phyloP scores from a whole-genome alignment of 805 yeast species.

The Kodamaea kaohsiungensis region DNA sequence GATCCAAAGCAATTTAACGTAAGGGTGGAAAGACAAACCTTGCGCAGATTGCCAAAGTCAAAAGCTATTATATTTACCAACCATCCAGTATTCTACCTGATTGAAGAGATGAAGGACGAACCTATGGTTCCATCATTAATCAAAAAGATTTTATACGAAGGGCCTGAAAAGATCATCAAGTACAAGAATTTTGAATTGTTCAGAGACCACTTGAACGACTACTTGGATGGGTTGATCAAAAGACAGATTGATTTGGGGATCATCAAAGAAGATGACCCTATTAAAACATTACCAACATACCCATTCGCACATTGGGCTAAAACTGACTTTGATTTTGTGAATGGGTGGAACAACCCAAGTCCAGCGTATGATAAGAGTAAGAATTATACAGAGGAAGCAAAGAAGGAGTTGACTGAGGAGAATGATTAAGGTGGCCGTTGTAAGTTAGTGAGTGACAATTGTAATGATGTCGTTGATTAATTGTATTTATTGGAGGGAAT shows the following conservation, averaged over 20 bases:
- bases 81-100: constrained; percentile 75
- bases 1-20: constrained; percentile 60
- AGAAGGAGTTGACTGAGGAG: constrained; percentile 19
- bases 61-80: constrained; percentile 70
- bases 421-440: constrained; percentile 10
- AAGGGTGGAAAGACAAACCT: constrained; percentile 72
- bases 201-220: constrained; percentile 59
- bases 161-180: constrained; percentile 62
- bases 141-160: constrained; percentile 63
- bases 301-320: constrained; percentile 64
- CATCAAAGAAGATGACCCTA: constrained; percentile 54
- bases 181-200: constrained; percentile 62
- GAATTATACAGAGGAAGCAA: constrained; percentile 24
- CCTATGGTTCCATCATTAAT: constrained; percentile 76
- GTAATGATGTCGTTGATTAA: too few species aligned
- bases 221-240: constrained; percentile 56
- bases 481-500: neutral
- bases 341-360: constrained; percentile 44
- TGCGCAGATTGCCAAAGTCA: constrained; percentile 65
- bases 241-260: constrained; percentile 60
- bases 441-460: too few species aligned
- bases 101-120: constrained; percentile 79
- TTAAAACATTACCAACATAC: constrained; percentile 58
- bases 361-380: constrained; percentile 19
- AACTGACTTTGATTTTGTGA: constrained; percentile 39